Percentiles rank a stretch among this genome's conserved stretches.
phyloP scores from a whole-genome alignment of 1,139 yeast species.

The Citeromyces hawaiiensis region DNA sequence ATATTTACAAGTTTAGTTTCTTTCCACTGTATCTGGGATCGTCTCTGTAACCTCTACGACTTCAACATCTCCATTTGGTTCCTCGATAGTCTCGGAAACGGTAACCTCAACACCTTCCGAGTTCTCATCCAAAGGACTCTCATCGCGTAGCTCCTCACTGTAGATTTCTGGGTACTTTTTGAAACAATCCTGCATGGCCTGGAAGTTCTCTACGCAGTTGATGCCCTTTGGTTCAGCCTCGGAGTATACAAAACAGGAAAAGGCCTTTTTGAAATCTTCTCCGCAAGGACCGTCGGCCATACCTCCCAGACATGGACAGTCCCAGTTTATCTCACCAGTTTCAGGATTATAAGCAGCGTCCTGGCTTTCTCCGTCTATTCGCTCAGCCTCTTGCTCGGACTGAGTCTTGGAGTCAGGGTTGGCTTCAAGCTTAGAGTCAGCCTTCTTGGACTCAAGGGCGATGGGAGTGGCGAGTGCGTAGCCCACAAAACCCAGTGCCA shows the following conservation, averaged over 20 bases:
- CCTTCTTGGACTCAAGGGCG: neutral
- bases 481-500: neutral
- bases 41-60: neutral
- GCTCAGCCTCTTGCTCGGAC: no score
- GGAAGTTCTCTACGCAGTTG: constrained; percentile 88
- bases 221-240: constrained; percentile 95
- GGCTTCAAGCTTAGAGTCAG: no score
- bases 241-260: constrained; percentile 90
- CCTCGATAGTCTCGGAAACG: neutral
- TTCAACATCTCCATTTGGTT: neutral
- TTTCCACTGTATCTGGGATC: neutral
- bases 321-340: constrained; percentile 99
- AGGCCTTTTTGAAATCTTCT: constrained; percentile 92
- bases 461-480: no score
- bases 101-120: neutral
- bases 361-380: constrained; percentile 14
- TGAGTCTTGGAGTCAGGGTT: no score
- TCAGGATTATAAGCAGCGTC: constrained; percentile 87
- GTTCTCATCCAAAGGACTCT: constrained; percentile 10
- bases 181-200: constrained; percentile 91
- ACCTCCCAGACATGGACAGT: constrained; percentile 98
- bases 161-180: constrained; percentile 88
- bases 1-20: neutral
- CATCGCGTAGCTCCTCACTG: constrained; percentile 81
- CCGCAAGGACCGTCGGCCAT: constrained; percentile 99